Evolutionary conservation across 148 eudicot species (phyloP), one percentile per base, ranked within the genome.

Genomic region (Tetragonia tetragonoides): DNA sequence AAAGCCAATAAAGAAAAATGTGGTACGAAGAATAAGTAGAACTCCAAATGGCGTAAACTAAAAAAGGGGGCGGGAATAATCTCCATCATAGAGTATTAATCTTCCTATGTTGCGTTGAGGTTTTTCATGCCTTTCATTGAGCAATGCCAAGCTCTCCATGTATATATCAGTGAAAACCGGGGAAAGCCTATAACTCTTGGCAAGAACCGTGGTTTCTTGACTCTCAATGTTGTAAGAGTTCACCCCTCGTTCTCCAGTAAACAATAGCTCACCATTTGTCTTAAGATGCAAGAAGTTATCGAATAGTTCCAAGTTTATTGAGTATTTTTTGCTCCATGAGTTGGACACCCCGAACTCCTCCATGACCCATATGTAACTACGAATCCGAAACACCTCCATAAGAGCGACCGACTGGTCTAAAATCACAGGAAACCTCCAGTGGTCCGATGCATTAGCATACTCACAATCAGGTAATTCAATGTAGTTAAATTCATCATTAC

Each of bases 361-460:
- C 76, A 51, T 49, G 37, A 73, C 65, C 81, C 81, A 79, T 11
- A 72, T 39, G 56, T 77, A 63, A 34, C 46, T 59, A 37, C 70
- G 49, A 14, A 6, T 38, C 0, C 12, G 17, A 69, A 59, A 77
- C 20, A 56, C 21, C 1, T 77, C 75, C 68, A 77, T 59, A 21
- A 77, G 28, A 9, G 60, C 68, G 61, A 77, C 14, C 0, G 61
- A 60, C 20, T 70, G 5, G 2, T 28, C 68, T 37, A 60, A 20
- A 12, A 69, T 38, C 10, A 61, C 17, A 0, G 80, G 75, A 34
- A 77, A 69, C 21, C 80, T 17, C 39, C 59, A 59, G n/a, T 56
- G 67, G 28, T 46, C 44, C 47, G 11, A 2, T 71, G 23, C 3
- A 39, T 63, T 0, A 8, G 40, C 28, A 16, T 20, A 3, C 44